Conservation (phyloP, 2,329 filamentous ascomycete genomes). For the Pestalotiopsis sp. region DNA sequence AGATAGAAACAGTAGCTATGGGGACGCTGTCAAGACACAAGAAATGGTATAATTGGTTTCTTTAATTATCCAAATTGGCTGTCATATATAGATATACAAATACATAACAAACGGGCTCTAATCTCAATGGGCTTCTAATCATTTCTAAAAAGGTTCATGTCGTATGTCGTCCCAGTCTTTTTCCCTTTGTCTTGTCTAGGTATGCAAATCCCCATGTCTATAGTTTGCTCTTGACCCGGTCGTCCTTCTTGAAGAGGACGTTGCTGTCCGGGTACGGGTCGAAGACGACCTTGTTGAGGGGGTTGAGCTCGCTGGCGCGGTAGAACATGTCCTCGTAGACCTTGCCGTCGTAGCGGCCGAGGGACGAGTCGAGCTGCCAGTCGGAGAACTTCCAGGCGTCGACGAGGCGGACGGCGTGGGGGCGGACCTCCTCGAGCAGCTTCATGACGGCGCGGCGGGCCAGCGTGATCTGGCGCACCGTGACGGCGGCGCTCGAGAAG, state of each 20-base stretch:
- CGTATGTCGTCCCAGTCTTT: not conserved
- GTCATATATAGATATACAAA: not conserved
- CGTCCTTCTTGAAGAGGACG: constrained; percentile 64
- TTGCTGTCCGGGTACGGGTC: constrained; percentile 71
- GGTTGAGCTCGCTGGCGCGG: constrained; percentile 72
- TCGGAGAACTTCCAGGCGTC: constrained; percentile 79
- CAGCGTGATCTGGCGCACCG: constrained; percentile 72
- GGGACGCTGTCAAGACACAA: not conserved
- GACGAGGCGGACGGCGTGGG: constrained; percentile 72
- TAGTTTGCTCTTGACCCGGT: constrained; percentile 52
- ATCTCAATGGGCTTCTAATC: not conserved
- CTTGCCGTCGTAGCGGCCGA: constrained; percentile 73
- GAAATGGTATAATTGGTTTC: not conserved
- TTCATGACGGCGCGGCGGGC: constrained; percentile 69
- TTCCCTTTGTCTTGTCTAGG: not conserved
- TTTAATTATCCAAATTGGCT: not conserved
- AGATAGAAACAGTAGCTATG: not conserved
- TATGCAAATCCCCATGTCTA: constrained; percentile 27
- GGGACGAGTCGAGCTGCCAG: constrained; percentile 73
- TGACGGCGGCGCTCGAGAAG: constrained; percentile 70
- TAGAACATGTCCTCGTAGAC: constrained; percentile 80
- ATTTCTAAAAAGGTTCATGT: not conserved
- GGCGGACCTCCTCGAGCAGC: constrained; percentile 71
- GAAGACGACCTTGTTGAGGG: constrained; percentile 71
- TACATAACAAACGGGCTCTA: not conserved